Base-by-base conservation (phyloP, 2,329 filamentous ascomycete genomes). In the Diaporthe citriasiana region DNA sequence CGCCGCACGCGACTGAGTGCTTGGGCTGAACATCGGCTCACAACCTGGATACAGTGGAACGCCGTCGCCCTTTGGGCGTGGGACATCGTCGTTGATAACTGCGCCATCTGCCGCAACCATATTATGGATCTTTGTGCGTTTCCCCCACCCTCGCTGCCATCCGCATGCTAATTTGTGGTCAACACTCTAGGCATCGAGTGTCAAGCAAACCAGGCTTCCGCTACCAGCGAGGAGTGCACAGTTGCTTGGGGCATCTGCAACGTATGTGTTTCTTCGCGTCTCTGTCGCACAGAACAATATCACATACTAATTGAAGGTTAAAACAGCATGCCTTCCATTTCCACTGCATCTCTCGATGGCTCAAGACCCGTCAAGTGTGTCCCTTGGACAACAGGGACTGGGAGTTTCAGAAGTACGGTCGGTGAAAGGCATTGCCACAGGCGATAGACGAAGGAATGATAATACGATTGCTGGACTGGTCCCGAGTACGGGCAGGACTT, bases 161-260 rank as follows among this genome's bases (percentile, higher is more conserved):
- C 42, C 40, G 25, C 42, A 19, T 53, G 10, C 59, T 38, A 33
- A 45, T 40, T 40, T 19, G 22, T 51, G 35, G 45, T 22, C 63
- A 76, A 71, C 25, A 56, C n/a, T 59, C 22, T 74, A 96, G 94
- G 94, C 84, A 99, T 99, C 80, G 97, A 99, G 83, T 99, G 97
- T 82, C 97, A 99, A 87, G 97, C 97, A 73, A 99, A 99, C 84
- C 97, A 99, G 85, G 95, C 96, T 50, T 98, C 95, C 22, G 95
- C 96, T 56, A 98, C 97, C 0, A 98, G 94, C 77, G 97, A 99
- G 81, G 97, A 99, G 84, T 99, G 97, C 84, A 99, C 97, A 47
- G 97, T 99, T 33, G 97, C 97, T 35, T 99, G 97, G 97, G 97
- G 97, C 72, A 98, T 98, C 76, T 99, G 97, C 89, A 99, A 99